Conservation (phyloP, 805 yeast species). For the Debaryomyces tyrocola region DNA sequence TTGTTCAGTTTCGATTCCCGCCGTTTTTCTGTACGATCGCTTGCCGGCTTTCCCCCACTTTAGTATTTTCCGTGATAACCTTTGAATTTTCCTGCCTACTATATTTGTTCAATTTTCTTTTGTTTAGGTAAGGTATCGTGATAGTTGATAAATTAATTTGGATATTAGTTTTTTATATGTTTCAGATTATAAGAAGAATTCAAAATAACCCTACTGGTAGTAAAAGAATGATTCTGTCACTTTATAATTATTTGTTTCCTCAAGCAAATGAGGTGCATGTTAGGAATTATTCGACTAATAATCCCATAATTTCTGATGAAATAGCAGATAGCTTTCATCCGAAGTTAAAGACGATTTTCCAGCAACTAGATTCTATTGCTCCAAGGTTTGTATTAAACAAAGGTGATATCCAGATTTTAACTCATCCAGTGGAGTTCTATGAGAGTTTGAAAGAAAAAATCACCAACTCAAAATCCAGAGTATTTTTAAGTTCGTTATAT, state of each 20-base stretch:
- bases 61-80: too few species aligned
- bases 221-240: slow-evolving; percentile 23
- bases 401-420: slow-evolving; percentile 60
- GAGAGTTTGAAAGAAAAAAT: slow-evolving; percentile 62
- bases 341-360: slow-evolving; percentile 40
- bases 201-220: not conserved
- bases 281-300: slow-evolving; percentile 26
- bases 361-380: slow-evolving; percentile 60
- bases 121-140: too few species aligned
- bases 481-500: slow-evolving; percentile 83
- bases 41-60: too few species aligned
- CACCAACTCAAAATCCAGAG: slow-evolving; percentile 54
- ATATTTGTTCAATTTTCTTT: too few species aligned
- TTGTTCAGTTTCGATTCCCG: too few species aligned
- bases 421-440: slow-evolving; percentile 75
- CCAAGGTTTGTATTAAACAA: slow-evolving; percentile 64
- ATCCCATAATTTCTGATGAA: slow-evolving; percentile 18
- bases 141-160: not conserved
- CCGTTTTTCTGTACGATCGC: too few species aligned
- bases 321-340: slow-evolving; percentile 40
- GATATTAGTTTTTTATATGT: not conserved
- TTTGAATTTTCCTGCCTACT: too few species aligned
- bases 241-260: slow-evolving; percentile 24
- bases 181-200: not conserved
- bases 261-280: slow-evolving; percentile 4